Conservation (phyloP, 352 stramenopile species). For the Phytopythium sindhum region DNA sequence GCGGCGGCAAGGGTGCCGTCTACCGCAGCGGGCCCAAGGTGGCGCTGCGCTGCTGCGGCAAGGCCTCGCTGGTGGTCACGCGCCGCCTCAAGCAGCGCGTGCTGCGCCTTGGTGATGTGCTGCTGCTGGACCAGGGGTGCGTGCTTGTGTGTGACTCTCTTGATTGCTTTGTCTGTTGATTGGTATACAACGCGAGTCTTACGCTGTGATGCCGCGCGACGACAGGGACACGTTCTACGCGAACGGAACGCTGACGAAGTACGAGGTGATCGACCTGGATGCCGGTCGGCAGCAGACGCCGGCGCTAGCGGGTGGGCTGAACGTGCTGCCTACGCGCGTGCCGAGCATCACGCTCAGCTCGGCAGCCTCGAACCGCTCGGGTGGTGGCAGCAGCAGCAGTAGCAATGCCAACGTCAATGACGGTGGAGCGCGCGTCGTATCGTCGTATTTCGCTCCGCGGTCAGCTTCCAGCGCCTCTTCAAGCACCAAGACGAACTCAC, state of each 20-base stretch:
- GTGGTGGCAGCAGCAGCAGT: background rate
- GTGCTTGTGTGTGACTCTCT: background rate
- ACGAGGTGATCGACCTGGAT: constrained; percentile 67
- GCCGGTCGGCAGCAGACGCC: constrained; percentile 12
- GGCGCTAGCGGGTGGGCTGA: constrained; percentile 22
- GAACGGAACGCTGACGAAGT: constrained; percentile 83
- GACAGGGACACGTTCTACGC: constrained; percentile 72
- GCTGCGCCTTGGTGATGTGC: constrained; percentile 68
- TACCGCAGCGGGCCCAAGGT: constrained; percentile 69
- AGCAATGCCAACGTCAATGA: too few relatives aligned
- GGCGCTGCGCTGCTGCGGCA: constrained; percentile 70
- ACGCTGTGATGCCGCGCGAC: background rate
- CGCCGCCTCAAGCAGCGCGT: constrained; percentile 72
- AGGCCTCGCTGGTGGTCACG: constrained; percentile 72
- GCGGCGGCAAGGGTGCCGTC: constrained; percentile 60
- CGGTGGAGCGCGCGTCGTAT: constrained; percentile 22
- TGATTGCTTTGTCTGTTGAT: background rate
- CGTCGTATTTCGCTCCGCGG: constrained; percentile 30
- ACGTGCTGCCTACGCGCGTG: constrained; percentile 27
- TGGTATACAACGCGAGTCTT: background rate
- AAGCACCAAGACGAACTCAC: constrained; percentile 15
- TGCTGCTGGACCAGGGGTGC: constrained; percentile 51
- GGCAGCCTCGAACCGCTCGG: constrained; percentile 13
- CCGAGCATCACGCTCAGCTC: constrained; percentile 31
- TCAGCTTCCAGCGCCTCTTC: background rate